These are phyloP conservation scores for Nemania diffusa DNA, from an alignment of 2,329 filamentous ascomycete species.

Conservation along the genomic window DNA sequence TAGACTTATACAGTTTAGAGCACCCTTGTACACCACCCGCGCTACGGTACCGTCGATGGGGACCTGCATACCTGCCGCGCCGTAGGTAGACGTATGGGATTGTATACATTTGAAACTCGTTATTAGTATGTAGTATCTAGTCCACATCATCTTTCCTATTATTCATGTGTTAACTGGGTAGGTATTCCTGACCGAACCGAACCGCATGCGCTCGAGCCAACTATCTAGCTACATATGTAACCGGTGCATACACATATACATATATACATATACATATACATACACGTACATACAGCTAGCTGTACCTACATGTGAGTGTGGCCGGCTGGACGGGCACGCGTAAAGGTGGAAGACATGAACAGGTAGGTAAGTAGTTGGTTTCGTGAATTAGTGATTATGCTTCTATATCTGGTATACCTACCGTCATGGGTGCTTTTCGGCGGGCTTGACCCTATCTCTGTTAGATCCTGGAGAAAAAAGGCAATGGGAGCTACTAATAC, in stretches of 20 bases:
- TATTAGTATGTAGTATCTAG: neutral
- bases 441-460: constrained; percentile 8
- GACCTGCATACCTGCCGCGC: constrained; percentile 1
- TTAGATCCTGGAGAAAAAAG: neutral
- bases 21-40: neutral
- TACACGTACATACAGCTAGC: neutral
- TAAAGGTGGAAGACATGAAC: neutral
- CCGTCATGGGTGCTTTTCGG: constrained; percentile 12
- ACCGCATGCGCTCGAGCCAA: constrained; percentile 1
- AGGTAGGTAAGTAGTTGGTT: neutral
- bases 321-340: neutral
- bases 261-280: neutral
- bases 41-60: neutral
- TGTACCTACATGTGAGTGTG: neutral
- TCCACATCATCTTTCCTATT: neutral
- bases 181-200: constrained; percentile 17
- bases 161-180: too few relatives aligned
- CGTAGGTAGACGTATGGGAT: neutral
- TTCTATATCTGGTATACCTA: constrained; percentile 1
- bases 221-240: neutral
- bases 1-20: constrained; percentile 11
- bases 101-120: neutral
- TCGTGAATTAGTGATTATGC: constrained; percentile 25
- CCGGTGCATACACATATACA: neutral
- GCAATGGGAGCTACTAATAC: neutral